A percentile compares a stretch with the other conserved stretches of the same genome.
Evolutionary conservation across 331 rosid species (phyloP).

Genomic region (Stylosanthes scabra): DNA sequence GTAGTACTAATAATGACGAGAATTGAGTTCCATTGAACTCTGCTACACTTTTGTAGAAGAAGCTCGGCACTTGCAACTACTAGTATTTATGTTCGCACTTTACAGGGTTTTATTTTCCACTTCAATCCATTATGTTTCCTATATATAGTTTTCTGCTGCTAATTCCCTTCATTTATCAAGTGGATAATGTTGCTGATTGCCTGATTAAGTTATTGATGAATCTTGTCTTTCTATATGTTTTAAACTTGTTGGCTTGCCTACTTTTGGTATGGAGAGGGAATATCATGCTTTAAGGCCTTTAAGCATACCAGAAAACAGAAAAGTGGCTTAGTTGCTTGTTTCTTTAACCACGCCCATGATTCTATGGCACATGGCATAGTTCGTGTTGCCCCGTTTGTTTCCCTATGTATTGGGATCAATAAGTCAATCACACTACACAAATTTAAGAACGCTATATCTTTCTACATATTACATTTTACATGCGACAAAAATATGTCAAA

Average conservation of each 20-base stretch:
- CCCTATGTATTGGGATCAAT: not conserved
- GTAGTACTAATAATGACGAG: conserved; percentile 29
- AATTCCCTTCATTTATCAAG: not conserved
- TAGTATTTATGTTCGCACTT: not conserved
- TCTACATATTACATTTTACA: not conserved
- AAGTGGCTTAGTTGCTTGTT: not conserved
- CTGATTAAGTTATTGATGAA: not conserved
- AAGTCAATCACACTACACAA: not conserved
- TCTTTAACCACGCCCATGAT: not conserved
- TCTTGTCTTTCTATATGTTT: not conserved
- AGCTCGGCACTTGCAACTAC: not conserved
- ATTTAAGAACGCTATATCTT: not conserved
- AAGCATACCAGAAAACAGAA: too few relatives aligned
- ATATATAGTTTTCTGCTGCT: not conserved
- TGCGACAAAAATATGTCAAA: not conserved
- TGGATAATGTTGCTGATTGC: conserved; percentile 21
- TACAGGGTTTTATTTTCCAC: not conserved
- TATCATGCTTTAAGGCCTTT: too few relatives aligned
- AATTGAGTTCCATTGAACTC: conserved; percentile 15
- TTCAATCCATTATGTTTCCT: not conserved
- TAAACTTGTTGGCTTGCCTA: too few relatives aligned
- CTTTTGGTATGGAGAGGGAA: too few relatives aligned
- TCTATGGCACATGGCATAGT: not conserved
- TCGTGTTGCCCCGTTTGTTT: not conserved
- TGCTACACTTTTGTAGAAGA: not conserved